Base-by-base conservation (phyloP, 2,329 filamentous ascomycete genomes). In the Zelopaecilomyces penicillatus region DNA sequence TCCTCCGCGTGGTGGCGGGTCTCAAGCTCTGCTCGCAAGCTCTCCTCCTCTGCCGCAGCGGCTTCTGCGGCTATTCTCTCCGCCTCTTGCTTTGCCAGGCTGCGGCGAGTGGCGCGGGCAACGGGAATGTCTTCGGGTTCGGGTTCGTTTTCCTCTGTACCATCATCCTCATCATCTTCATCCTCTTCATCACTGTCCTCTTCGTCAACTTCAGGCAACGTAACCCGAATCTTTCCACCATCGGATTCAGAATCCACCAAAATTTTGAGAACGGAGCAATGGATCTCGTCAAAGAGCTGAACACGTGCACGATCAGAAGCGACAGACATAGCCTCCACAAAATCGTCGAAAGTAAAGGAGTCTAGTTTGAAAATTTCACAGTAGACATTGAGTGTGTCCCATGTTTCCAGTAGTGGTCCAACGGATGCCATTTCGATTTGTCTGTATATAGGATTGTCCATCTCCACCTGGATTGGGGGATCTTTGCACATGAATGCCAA, bases 321-420 rank as follows among this genome's bases (percentile, higher is more conserved):
- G 46, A 90, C 83, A 40, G 82, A 76, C 73, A 98, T 82, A 0
- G 90, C 85, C 60, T 97, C 85, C 4, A 95, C 75, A 57, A 90
- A 97, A 62, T 98, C 93, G 61, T 98, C 93, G 57, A 97, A 94
- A 0, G 91, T 97, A 60, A 98, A 98, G 0, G 91, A 97, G 63
- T 98, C 93, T 28, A 98, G 74, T 57, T 87, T 80, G 59, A 95
- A 95, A 12, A 96, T 84, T 57, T 95, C 88, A 59, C 89, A 95
- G 60, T 96, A 96, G n/a, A 98, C 91, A 57, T 96, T 98, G 31
- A 98, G 74, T 0, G 90, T 96, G 56, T 96, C 89, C 93, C 93
- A 98, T 0, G 87, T 87, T 65, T 96, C 91, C 27, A 98, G 68
- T 11, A 97, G 69, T 3, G 81, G 76, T 0, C 90, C 89, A n/a